Base-by-base conservation (phyloP, 768 basidiomycete species). In the Rossbeevera mucosa region DNA sequence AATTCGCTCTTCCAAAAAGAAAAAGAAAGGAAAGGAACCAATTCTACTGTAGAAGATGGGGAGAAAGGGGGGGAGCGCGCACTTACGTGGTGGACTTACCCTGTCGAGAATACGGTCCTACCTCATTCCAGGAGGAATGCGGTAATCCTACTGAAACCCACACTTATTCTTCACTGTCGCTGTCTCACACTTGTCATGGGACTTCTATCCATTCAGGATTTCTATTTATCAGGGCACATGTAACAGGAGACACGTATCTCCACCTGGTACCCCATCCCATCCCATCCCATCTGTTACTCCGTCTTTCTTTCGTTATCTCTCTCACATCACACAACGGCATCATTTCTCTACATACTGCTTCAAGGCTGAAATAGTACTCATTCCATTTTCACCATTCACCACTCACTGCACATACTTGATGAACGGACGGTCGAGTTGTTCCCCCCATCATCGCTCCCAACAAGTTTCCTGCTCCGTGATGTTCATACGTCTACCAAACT, bases 211-310 rank as follows among this genome's bases (percentile, higher is more conserved):
- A 65, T 50, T 55, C 58, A 59, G 62, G 67, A 69, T 57, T 60
- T 61, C 54, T 70, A 68, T 68, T 70, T 68, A 68, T 64, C 65
- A 46, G 64, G 59, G 64, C 53, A 49, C 33, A 58, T 69, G 64
- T 64, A 68, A 59, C 58, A 58, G 59, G 62, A 60, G 66, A 59
- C 31, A 18, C 54, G 31, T 47, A 47, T 59, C 64, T 64, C 61
- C 49, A 22, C 30, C 51, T 50, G 60, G 64, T 62, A 57, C 65
- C 59, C 47, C 46, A 43, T 50, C 60, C 58, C 63, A 52, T 57
- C 54, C 54, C 65, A 66, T 57, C 54, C 54, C 65, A 66, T 64
- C 56, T 52, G 52, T 56, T 49, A 55, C 53, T 56, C 50, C 43
- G 50, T 52, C 48, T 61, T 24, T 48, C 38, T 52, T 57, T 53